Percentiles rank a stretch among this genome's conserved stretches.
Conservation (phyloP, 2,329 filamentous ascomycete species). For the Trichoderma afroharzianum region DNA sequence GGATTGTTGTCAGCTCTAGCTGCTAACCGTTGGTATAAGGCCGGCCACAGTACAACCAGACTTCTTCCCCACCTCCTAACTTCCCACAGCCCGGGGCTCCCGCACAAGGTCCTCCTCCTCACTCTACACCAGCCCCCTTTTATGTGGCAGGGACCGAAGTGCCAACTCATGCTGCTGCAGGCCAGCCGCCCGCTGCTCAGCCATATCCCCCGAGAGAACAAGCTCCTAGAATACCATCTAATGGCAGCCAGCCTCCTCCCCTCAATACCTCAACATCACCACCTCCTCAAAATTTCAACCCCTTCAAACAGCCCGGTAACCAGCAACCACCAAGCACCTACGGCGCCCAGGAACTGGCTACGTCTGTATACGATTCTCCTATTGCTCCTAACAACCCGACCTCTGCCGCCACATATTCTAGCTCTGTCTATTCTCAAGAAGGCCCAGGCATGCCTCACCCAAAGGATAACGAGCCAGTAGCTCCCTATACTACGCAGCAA, state of each 20-base stretch:
- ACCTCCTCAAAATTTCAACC: constrained; percentile 41
- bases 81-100: constrained; percentile 51
- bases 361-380: constrained; percentile 73
- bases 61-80: constrained; percentile 50
- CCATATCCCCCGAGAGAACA: constrained; percentile 52
- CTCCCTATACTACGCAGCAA: constrained; percentile 28
- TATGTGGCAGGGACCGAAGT: constrained; percentile 61
- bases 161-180: constrained; percentile 36
- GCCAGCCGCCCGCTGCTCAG: constrained; percentile 35
- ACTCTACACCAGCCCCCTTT: constrained; percentile 54
- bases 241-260: constrained; percentile 47
- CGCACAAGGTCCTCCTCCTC: constrained; percentile 23
- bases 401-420: constrained; percentile 42
- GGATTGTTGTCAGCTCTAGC: not conserved
- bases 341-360: constrained; percentile 69
- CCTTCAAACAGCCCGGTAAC: constrained; percentile 41
- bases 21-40: constrained; percentile 30
- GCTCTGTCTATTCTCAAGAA: constrained; percentile 48
- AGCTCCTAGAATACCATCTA: constrained; percentile 46
- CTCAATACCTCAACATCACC: constrained; percentile 50
- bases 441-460: constrained; percentile 33
- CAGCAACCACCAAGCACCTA: constrained; percentile 36
- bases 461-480: constrained; percentile 28
- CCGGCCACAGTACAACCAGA: constrained; percentile 45
- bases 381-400: constrained; percentile 51